These are phyloP conservation scores for Geranium incanum DNA, from an alignment of 441 rosid genomes.

Conservation along the genomic window DNA sequence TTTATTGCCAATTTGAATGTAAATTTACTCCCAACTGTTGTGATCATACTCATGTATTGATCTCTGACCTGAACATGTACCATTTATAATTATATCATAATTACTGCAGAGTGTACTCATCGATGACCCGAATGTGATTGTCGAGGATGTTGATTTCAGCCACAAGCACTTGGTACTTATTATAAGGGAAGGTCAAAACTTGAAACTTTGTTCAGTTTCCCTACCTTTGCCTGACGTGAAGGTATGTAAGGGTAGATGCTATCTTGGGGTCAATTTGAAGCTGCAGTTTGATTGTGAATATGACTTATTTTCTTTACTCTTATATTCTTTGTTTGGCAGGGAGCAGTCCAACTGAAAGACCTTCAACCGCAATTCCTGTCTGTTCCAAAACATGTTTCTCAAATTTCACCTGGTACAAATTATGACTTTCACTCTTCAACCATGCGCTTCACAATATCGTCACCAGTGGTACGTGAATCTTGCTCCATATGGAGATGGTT, in stretches of 20 bases:
- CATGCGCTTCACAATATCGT: slow-evolving; percentile 82
- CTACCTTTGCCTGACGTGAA: slow-evolving; percentile 53
- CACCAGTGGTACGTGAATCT: slow-evolving; percentile 67
- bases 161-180: slow-evolving; percentile 56
- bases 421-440: slow-evolving; percentile 67
- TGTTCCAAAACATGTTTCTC: slow-evolving; percentile 66
- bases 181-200: slow-evolving; percentile 45
- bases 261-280: not conserved
- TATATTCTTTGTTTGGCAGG: slow-evolving; percentile 33
- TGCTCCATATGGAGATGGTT: slow-evolving; percentile 17
- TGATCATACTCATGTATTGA: not conserved
- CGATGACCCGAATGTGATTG: slow-evolving; percentile 41
- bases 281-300: slow-evolving; percentile 6
- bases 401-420: slow-evolving; percentile 77
- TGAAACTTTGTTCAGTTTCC: slow-evolving; percentile 63
- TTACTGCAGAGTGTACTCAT: slow-evolving; percentile 51
- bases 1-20: not conserved
- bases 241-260: slow-evolving; percentile 32
- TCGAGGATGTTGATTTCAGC: slow-evolving; percentile 88
- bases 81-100: not conserved
- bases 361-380: slow-evolving; percentile 66
- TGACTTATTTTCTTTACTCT: slow-evolving; percentile 17
- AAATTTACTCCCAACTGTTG: not conserved
- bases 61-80: not conserved
- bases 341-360: slow-evolving; percentile 48